Evolutionary conservation across 2,329 filamentous ascomycete genomes (phyloP).

Genomic region (Talaromyces marneffei): DNA sequence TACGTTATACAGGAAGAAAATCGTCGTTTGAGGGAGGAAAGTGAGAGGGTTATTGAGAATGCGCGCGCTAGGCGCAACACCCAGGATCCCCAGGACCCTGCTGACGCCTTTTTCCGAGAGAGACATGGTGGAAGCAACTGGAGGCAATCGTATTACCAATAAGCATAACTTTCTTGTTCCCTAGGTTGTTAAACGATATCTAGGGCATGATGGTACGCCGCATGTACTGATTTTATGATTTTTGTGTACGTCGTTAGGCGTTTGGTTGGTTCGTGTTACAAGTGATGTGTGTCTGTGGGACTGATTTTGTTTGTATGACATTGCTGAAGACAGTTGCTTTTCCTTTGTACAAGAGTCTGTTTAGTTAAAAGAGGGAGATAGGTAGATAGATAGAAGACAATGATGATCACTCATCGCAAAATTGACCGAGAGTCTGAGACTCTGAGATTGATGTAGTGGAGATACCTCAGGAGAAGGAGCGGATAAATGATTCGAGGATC

Average conservation of each 20-base stretch:
- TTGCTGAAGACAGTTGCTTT: neutral
- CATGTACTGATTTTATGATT: neutral
- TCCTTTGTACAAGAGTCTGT: neutral
- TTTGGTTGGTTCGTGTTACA: neutral
- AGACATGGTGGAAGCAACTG: neutral
- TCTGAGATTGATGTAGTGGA: neutral
- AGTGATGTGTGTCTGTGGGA: neutral
- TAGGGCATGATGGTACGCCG: neutral
- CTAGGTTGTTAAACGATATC: neutral
- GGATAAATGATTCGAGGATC: neutral
- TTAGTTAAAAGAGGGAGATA: neutral
- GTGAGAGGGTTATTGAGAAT: constrained; percentile 18
- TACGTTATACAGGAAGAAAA: constrained; percentile 25
- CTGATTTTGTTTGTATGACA: neutral
- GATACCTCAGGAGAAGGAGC: neutral
- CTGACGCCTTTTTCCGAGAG: neutral
- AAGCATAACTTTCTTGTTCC: neutral
- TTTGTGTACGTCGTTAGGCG: neutral
- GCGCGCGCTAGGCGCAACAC: constrained; percentile 14
- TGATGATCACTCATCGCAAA: neutral
- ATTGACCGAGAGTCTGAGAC: neutral
- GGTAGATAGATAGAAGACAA: neutral
- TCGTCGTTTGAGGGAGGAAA: constrained; percentile 19
- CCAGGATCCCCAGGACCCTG: constrained; percentile 10
- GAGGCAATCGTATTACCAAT: neutral